phyloP scores from a whole-genome alignment of 2,329 filamentous ascomycete genomes.

The Emergomyces pasteurianus region DNA sequence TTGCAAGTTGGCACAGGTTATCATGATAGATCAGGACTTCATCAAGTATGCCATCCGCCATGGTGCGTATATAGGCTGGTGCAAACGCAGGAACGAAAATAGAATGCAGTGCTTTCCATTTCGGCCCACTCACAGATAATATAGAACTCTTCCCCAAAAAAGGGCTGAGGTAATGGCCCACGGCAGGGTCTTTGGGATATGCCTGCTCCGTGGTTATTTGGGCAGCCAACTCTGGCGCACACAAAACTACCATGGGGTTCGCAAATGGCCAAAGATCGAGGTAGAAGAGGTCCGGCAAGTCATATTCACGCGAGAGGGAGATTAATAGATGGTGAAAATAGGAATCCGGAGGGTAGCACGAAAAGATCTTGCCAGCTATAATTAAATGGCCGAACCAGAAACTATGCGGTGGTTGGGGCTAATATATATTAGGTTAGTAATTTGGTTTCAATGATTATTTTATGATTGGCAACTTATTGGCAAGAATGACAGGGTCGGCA shows the following conservation, averaged over 20 bases:
- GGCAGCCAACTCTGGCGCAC: slow-evolving; percentile 27
- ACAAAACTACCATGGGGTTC: slow-evolving; percentile 25
- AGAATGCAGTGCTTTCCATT: slow-evolving; percentile 34
- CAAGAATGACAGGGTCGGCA: neutral
- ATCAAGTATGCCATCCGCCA: slow-evolving; percentile 22
- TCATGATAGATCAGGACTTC: slow-evolving; percentile 22
- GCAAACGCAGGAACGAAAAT: slow-evolving; percentile 30
- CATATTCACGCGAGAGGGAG: neutral
- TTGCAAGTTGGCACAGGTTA: slow-evolving; percentile 24
- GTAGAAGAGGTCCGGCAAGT: slow-evolving; percentile 13
- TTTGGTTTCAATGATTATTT: no score
- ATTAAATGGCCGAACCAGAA: slow-evolving; percentile 2
- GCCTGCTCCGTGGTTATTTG: slow-evolving; percentile 27
- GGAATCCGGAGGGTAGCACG: neutral
- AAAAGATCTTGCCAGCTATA: neutral
- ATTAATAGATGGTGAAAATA: neutral
- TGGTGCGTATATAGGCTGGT: slow-evolving; percentile 18
- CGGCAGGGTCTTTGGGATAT: slow-evolving; percentile 23
- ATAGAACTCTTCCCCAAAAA: slow-evolving; percentile 22
- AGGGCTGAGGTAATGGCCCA: slow-evolving; percentile 18
- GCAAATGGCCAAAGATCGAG: slow-evolving; percentile 31
- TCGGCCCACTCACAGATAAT: slow-evolving; percentile 25
- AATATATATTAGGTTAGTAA: neutral
- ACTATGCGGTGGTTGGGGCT: slow-evolving; percentile 3
- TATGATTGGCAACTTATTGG: neutral